phyloP scores from a whole-genome alignment of 2,329 filamentous ascomycete genomes.

The Pseudogymnoascus sp. region DNA sequence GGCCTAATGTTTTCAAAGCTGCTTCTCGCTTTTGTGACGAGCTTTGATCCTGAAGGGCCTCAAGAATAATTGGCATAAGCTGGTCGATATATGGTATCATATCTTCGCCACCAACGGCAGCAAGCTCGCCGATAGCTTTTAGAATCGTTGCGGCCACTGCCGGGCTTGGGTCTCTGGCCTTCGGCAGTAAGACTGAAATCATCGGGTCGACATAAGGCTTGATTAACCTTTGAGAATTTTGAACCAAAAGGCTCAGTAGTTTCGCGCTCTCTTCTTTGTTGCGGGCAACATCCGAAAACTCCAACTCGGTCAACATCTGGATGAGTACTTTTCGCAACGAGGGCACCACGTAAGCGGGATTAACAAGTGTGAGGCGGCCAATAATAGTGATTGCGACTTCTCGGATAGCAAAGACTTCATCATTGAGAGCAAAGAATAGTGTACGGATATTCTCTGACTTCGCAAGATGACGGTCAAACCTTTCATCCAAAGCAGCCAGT shows the following conservation, averaged over 20 bases:
- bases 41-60: constrained; percentile 87
- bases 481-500: constrained; percentile 78
- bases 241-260: constrained; percentile 83
- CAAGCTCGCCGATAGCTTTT: constrained; percentile 87
- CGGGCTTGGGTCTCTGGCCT: constrained; percentile 75
- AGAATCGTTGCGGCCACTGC: constrained; percentile 92
- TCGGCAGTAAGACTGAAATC: constrained; percentile 88
- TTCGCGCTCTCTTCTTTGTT: constrained; percentile 97
- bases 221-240: constrained; percentile 86
- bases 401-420: constrained; percentile 85
- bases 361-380: constrained; percentile 80
- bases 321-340: constrained; percentile 91
- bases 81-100: constrained; percentile 88
- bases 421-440: constrained; percentile 89
- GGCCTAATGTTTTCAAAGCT: constrained; percentile 81
- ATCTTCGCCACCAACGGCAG: constrained; percentile 86
- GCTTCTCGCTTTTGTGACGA: constrained; percentile 86
- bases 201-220: constrained; percentile 97
- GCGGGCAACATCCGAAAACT: constrained; percentile 87
- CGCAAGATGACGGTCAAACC: constrained; percentile 93
- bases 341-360: constrained; percentile 96
- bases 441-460: constrained; percentile 97
- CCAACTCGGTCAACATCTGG: constrained; percentile 90
- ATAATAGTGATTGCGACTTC: constrained; percentile 96
- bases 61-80: constrained; percentile 91